Evolutionary conservation across 2,329 filamentous ascomycete genomes (phyloP).

Genomic region (Cladosporium sp.): DNA sequence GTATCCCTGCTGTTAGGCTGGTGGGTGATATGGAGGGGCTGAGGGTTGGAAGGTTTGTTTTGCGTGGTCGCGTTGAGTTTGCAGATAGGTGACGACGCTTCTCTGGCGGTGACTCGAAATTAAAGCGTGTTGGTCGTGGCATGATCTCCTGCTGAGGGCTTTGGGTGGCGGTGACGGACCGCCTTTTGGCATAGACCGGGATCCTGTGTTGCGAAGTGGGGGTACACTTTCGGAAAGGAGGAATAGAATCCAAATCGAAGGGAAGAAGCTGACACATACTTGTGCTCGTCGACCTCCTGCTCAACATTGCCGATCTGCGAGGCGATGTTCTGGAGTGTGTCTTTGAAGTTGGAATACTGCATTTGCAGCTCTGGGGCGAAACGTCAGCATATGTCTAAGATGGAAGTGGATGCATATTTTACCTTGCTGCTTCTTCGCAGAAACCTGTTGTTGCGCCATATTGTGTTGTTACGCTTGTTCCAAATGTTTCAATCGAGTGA

Average conservation of each 20-base stretch:
- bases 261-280: conserved; percentile 50
- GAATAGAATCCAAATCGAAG: too few species aligned
- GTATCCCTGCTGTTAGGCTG: too few species aligned
- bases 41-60: neutral
- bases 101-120: neutral
- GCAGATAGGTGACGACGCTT: neutral
- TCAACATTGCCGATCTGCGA: conserved; percentile 97
- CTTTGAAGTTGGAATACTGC: conserved; percentile 72
- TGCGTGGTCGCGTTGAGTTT: neutral
- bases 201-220: neutral
- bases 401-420: conserved; percentile 2
- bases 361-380: conserved; percentile 62
- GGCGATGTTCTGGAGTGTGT: conserved; percentile 79
- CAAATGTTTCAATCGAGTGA: neutral
- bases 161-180: neutral
- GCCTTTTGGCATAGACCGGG: neutral
- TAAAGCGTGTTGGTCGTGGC: neutral
- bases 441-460: conserved; percentile 46
- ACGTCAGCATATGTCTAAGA: conserved; percentile 3
- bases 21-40: too few species aligned
- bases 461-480: conserved; percentile 14
- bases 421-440: conserved; percentile 72
- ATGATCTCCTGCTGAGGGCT: neutral
- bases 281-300: conserved; percentile 95
- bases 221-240: too few species aligned